phyloP scores from a whole-genome alignment of 768 basidiomycete species.

The Boletus sp. region DNA sequence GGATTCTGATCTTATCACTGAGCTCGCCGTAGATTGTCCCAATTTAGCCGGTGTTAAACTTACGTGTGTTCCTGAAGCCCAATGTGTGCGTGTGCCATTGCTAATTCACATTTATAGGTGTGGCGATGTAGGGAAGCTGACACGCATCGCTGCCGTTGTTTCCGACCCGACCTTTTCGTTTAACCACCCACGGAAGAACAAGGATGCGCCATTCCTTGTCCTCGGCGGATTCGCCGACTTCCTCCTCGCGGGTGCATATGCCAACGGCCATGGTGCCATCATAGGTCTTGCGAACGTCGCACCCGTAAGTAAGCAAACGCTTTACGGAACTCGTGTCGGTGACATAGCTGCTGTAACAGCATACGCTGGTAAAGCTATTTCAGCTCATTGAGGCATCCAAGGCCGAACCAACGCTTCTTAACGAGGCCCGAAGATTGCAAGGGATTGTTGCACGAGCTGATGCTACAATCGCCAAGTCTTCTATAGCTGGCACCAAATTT shows the following conservation, averaged over 20 bases:
- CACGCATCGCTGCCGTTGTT: slow-evolving; percentile 72
- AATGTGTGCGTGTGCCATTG: background rate
- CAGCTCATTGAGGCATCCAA: slow-evolving; percentile 58
- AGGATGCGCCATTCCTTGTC: slow-evolving; percentile 72
- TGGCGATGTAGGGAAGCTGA: slow-evolving; percentile 89
- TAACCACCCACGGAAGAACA: slow-evolving; percentile 65
- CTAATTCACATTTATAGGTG: slow-evolving; percentile 50
- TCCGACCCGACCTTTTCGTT: slow-evolving; percentile 54
- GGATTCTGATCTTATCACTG: slow-evolving; percentile 83
- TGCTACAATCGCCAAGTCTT: slow-evolving; percentile 71
- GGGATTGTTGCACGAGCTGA: slow-evolving; percentile 81
- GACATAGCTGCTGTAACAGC: slow-evolving; percentile 35
- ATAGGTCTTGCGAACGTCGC: slow-evolving; percentile 86
- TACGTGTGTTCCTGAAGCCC: slow-evolving; percentile 52
- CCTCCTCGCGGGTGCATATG: slow-evolving; percentile 67
- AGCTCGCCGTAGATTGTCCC: slow-evolving; percentile 71
- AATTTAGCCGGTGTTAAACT: slow-evolving; percentile 88
- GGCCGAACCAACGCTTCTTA: slow-evolving; percentile 53
- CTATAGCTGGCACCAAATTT: slow-evolving; percentile 83
- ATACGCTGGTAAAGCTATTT: slow-evolving; percentile 59
- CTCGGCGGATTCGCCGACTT: slow-evolving; percentile 87
- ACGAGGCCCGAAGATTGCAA: slow-evolving; percentile 73
- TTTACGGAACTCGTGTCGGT: background rate
- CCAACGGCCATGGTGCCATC: slow-evolving; percentile 83
- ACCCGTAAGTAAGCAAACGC: slow-evolving; percentile 48